Evolutionary conservation across 148 eudicot genomes (phyloP).

Genomic region (Camellia japonica): DNA sequence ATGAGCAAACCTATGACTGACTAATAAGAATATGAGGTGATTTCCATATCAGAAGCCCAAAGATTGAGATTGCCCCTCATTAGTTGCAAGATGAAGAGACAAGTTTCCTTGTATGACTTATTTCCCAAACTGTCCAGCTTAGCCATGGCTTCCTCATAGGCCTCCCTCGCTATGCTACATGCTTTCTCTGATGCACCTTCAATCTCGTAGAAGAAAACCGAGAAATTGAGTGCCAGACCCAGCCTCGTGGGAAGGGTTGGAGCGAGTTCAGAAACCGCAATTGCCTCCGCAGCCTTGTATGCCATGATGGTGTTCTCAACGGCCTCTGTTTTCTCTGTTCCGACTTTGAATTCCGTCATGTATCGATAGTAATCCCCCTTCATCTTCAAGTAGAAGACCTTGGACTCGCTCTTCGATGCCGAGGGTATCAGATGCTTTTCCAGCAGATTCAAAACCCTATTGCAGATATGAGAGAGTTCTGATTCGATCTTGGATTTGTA

Average conservation of each 20-base stretch:
- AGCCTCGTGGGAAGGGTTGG: conserved; percentile 14
- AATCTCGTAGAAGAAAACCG: conserved; percentile 14
- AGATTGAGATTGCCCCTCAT: conserved; percentile 19
- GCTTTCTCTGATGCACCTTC: conserved; percentile 9
- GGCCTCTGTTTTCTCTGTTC: conserved; percentile 12
- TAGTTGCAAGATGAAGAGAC: conserved; percentile 19
- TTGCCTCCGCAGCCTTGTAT: conserved; percentile 16
- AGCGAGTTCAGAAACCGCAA: conserved; percentile 12
- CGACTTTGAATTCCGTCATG: conserved; percentile 10
- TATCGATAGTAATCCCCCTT: conserved; percentile 15
- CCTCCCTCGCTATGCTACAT: conserved; percentile 9
- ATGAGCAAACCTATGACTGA: too few relatives aligned
- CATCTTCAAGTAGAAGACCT: conserved; percentile 17
- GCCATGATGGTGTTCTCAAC: conserved; percentile 11
- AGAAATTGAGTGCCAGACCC: conserved; percentile 16
- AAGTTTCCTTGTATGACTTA: conserved; percentile 16
- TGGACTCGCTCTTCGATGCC: conserved; percentile 4
- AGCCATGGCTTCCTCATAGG: conserved; percentile 22
- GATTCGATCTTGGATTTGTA: too few relatives aligned
- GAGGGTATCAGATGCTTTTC: conserved; percentile 1
- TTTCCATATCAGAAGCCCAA: conserved; percentile 22
- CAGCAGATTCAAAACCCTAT: neutral
- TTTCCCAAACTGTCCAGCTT: conserved; percentile 21
- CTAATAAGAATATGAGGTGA: neutral
- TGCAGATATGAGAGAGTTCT: too few relatives aligned